These are phyloP conservation scores for Citrullus mucosospermus DNA, from an alignment of 306 rosid genomes.

Conservation along the genomic window DNA sequence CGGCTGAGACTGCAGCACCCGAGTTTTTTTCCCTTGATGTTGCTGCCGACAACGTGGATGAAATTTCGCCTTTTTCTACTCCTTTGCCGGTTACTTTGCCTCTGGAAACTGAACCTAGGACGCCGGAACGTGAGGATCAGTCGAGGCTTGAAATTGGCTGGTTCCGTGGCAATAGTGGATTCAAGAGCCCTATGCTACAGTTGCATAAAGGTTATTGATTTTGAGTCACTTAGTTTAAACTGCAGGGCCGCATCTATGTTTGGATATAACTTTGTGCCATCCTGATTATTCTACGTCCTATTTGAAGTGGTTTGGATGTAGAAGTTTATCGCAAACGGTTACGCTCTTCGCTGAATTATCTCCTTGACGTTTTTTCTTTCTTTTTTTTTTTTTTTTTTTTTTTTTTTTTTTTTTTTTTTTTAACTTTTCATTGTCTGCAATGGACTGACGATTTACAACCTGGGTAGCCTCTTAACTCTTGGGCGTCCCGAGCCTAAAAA, in stretches of 20 bases:
- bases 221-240: neutral
- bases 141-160: slow-evolving; percentile 65
- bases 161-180: slow-evolving; percentile 64
- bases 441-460: neutral
- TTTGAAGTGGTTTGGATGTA: neutral
- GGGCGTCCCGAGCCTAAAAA: neutral
- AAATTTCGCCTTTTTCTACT: slow-evolving; percentile 6
- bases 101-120: slow-evolving; percentile 25
- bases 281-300: neutral
- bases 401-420: neutral
- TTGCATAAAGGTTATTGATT: slow-evolving; percentile 68
- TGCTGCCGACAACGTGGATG: slow-evolving; percentile 17
- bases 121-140: slow-evolving; percentile 37
- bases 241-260: neutral
- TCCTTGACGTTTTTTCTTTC: too few relatives aligned
- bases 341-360: neutral
- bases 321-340: neutral
- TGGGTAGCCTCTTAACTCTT: neutral
- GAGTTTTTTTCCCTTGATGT: slow-evolving; percentile 79
- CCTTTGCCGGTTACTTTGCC: slow-evolving; percentile 1
- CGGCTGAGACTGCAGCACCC: slow-evolving; percentile 17
- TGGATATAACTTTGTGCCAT: neutral
- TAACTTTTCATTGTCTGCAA: neutral
- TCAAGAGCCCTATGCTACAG: slow-evolving; percentile 89
- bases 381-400: too few relatives aligned